phyloP scores from a whole-genome alignment of 805 yeast species.

The Isabelozyma pseudorhagii region DNA sequence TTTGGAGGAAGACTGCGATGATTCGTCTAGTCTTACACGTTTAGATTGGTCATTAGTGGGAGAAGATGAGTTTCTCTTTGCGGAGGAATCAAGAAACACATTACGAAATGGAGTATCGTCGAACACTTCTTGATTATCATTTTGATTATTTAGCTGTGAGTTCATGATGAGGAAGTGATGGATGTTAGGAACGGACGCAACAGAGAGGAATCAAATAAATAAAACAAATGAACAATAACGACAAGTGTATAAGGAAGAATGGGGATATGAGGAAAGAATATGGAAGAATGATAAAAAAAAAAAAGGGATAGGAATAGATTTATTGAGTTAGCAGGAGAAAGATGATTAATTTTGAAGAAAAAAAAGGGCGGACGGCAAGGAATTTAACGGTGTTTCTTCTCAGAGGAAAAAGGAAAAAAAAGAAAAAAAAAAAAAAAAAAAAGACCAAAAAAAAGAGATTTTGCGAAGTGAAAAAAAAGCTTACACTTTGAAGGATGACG shows the following conservation, averaged over 20 bases:
- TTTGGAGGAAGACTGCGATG: constrained; percentile 4
- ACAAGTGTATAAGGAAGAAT: neutral
- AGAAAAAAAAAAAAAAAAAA: too few species aligned
- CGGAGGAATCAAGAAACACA: constrained; percentile 27
- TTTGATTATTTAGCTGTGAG: constrained; percentile 27
- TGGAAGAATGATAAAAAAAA: neutral
- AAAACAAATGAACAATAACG: neutral
- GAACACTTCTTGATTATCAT: constrained; percentile 30
- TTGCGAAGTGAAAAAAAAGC: too few species aligned
- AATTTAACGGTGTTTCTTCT: neutral
- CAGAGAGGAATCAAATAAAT: neutral
- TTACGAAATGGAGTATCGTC: constrained; percentile 27
- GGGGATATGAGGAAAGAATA: neutral
- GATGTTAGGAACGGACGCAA: neutral
- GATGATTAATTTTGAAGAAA: neutral
- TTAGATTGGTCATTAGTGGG: constrained; percentile 13
- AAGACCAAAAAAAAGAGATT: too few species aligned
- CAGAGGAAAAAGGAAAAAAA: neutral
- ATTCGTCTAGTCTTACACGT: constrained; percentile 13
- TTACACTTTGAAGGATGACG: neutral
- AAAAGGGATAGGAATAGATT: neutral
- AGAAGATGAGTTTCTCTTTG: constrained; percentile 15
- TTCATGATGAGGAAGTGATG: constrained; percentile 15
- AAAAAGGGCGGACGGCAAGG: neutral
- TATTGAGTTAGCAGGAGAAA: constrained; percentile 6